Evolutionary conservation across 495 filamentous ascomycete genomes (phyloP).

Genomic region (Viridothelium virens): DNA sequence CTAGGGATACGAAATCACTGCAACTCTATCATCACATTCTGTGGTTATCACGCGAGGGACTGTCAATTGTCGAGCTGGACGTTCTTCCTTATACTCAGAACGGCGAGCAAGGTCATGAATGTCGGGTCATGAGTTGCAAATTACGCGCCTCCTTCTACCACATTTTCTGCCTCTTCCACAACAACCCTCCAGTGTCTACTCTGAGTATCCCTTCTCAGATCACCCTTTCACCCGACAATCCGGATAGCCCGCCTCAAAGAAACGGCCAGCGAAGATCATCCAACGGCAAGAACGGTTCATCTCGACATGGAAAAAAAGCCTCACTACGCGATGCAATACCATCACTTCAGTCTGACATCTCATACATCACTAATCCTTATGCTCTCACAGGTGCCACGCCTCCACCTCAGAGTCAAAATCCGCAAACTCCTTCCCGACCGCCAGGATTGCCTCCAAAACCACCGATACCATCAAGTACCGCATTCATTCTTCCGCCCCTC

Average conservation of each 20-base stretch:
- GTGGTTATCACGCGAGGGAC: conserved; percentile 88
- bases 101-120: conserved; percentile 40
- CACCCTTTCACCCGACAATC: conserved; percentile 11
- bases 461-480: conserved; percentile 29
- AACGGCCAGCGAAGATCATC: conserved; percentile 11
- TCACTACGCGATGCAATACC: conserved; percentile 37
- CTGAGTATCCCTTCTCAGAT: conserved; percentile 34
- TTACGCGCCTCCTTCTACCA: conserved; percentile 91
- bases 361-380: conserved; percentile 40
- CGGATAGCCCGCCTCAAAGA: conserved; percentile 16
- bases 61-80: conserved; percentile 76
- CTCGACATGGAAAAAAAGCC: conserved; percentile 26
- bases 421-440: conserved; percentile 26
- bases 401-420: conserved; percentile 37
- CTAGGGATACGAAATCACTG: conserved; percentile 69
- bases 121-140: conserved; percentile 80
- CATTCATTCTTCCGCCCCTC: conserved; percentile 67
- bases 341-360: conserved; percentile 37
- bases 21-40: conserved; percentile 87
- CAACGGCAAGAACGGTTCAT: conserved; percentile 22
- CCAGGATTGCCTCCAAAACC: conserved; percentile 30
- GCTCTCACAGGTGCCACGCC: conserved; percentile 29
- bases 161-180: conserved; percentile 94
- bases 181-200: conserved; percentile 53
- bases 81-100: conserved; percentile 65